Conservation (phyloP, 2,329 filamentous ascomycete genomes). For the Penicillium corylophilum region DNA sequence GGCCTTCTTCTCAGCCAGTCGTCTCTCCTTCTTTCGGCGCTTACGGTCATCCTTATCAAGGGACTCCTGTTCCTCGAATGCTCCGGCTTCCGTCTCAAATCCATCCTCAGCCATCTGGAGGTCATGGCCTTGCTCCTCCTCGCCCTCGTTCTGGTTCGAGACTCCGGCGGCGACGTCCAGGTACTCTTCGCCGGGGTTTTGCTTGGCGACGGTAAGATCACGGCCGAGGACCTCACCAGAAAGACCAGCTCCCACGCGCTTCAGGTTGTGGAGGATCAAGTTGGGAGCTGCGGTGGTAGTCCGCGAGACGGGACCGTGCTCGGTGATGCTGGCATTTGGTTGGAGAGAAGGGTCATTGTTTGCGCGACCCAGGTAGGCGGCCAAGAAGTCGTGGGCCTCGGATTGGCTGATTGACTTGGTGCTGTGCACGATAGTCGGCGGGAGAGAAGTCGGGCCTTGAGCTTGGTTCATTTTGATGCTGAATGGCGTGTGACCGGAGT, state of each 20-base stretch:
- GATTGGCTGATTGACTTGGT: slow-evolving; percentile 38
- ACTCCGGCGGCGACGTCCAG: slow-evolving; percentile 38
- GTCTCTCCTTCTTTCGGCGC: slow-evolving; percentile 56
- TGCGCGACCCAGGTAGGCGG: slow-evolving; percentile 44
- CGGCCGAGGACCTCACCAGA: slow-evolving; percentile 43
- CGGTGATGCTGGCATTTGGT: slow-evolving; percentile 45
- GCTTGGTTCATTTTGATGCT: slow-evolving; percentile 36
- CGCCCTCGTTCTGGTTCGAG: slow-evolving; percentile 38
- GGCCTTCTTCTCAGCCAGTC: slow-evolving; percentile 45
- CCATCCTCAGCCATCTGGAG: slow-evolving; percentile 42
- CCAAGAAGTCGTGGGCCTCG: slow-evolving; percentile 42
- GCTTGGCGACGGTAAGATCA: slow-evolving; percentile 40
- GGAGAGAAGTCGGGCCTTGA: slow-evolving; percentile 38
- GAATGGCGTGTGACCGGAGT: background rate
- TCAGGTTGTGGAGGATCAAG: slow-evolving; percentile 46
- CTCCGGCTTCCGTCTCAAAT: slow-evolving; percentile 36
- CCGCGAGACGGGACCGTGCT: slow-evolving; percentile 44
- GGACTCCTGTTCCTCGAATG: slow-evolving; percentile 39
- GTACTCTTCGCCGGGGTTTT: slow-evolving; percentile 38
- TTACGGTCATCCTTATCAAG: slow-evolving; percentile 56
- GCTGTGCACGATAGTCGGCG: slow-evolving; percentile 38
- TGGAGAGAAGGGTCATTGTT: slow-evolving; percentile 44
- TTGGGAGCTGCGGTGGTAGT: slow-evolving; percentile 43
- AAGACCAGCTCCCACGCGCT: slow-evolving; percentile 46
- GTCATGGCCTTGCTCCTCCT: slow-evolving; percentile 39